Base-by-base conservation (phyloP, 2,329 filamentous ascomycete genomes). In the Atkinsonella hypoxylon region DNA sequence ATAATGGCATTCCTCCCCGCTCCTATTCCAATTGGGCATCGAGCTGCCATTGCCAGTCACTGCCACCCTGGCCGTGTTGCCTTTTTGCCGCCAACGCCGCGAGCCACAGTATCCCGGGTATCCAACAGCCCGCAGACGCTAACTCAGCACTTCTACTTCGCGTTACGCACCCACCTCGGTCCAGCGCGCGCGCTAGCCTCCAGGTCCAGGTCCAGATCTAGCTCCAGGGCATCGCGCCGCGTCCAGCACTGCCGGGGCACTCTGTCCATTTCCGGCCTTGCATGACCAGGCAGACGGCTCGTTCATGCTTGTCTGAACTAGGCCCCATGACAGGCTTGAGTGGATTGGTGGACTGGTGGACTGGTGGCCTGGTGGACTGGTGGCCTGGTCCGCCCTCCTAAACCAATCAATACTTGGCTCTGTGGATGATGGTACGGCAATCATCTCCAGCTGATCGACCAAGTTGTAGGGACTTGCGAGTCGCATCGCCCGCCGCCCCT, bases 91-190 rank as follows among this genome's bases (percentile, higher is more conserved):
- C 26, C 48, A 40, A 20, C 13, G 41, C 31, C 41, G 40, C 48
- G 20, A 41, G 40, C 42, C 18, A 39, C 51, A 38, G 40, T 46
- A 38, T 48, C 46, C 50, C 50, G 36, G 50, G 47, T 46, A 52
- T 43, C 47, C 50, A 49, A 42, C 43, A 47, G 40, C 36, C 45
- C 43, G 51, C 47, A 39, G 31, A 42, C 47, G 44, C 51, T 44
- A 47, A 46, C 51, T 44, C 44, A 46, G 43, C 43, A 49, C 9
- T 38, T 47, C 34, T 36, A 49, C 9, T 38, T 47, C 34, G 51
- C 44, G 44, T 44, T 26, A 47, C 47, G 43, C 43, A 52, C 43
- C 44, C 32, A 36, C 51, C 47, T 52, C n/a, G n/a, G 17, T 26
- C 36, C 39, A 11, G 7, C 17, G 18, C n/a, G 13, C 13, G 13